phyloP scores from a whole-genome alignment of 495 filamentous ascomycete species.

The Penicillium silybi region DNA sequence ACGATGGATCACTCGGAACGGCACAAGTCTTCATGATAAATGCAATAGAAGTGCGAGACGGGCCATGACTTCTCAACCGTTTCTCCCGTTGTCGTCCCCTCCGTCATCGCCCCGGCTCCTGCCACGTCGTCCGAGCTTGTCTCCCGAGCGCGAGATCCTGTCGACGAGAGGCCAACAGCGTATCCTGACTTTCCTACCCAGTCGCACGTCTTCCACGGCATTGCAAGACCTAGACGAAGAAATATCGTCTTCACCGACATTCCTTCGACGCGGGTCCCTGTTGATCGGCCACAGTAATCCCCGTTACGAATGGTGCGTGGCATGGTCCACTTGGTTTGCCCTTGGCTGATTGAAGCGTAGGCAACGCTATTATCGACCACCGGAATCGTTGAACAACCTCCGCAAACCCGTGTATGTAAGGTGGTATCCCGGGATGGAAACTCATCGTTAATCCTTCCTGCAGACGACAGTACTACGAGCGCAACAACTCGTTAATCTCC shows the following conservation, averaged over 20 bases:
- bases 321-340: neutral
- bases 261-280: slow-evolving; percentile 18
- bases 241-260: slow-evolving; percentile 5
- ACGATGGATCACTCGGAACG: no score
- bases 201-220: slow-evolving; percentile 22
- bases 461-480: slow-evolving; percentile 73
- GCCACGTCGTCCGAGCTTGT: slow-evolving; percentile 30
- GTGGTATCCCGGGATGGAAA: neutral
- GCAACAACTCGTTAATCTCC: slow-evolving; percentile 76
- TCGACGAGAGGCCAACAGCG: slow-evolving; percentile 35
- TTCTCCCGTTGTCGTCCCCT: slow-evolving; percentile 20
- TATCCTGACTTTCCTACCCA: slow-evolving; percentile 25
- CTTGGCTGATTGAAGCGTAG: slow-evolving; percentile 5
- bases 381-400: slow-evolving; percentile 25
- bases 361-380: slow-evolving; percentile 32
- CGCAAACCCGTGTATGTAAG: slow-evolving; percentile 27
- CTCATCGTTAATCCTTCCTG: neutral
- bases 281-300: slow-evolving; percentile 37
- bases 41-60: no score
- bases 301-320: slow-evolving; percentile 34
- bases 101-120: slow-evolving; percentile 15
- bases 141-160: slow-evolving; percentile 31
- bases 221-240: slow-evolving; percentile 21
- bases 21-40: no score
- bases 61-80: slow-evolving; percentile 14